A percentile compares a stretch with the other conserved stretches of the same genome.
phyloP scores from a whole-genome alignment of 1,139 yeast species.

The Candida dubliniensis region DNA sequence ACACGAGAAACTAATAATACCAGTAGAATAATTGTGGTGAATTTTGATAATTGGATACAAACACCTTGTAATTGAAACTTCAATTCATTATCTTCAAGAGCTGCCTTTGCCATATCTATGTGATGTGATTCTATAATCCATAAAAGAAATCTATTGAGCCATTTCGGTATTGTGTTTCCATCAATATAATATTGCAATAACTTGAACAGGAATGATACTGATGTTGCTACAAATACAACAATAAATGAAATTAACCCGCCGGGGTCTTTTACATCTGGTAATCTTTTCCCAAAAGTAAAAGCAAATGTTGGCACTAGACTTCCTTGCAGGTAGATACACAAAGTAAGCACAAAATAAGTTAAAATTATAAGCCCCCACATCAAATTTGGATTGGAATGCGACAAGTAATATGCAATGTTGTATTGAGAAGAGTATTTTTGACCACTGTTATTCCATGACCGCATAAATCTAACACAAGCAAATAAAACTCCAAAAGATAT shows the following conservation, averaged over 20 bases:
- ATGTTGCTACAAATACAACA: slow-evolving; percentile 37
- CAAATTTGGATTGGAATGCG: slow-evolving; percentile 25
- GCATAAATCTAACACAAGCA: slow-evolving; percentile 54
- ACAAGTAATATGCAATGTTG: slow-evolving; percentile 48
- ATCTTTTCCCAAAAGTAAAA: not conserved
- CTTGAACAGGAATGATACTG: slow-evolving; percentile 56
- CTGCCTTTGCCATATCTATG: slow-evolving; percentile 18
- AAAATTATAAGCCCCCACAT: slow-evolving; percentile 52
- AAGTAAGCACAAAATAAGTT: slow-evolving; percentile 34
- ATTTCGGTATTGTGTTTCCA: slow-evolving; percentile 49
- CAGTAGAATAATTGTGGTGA: slow-evolving; percentile 25
- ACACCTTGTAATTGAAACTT: slow-evolving; percentile 28
- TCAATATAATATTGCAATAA: slow-evolving; percentile 54
- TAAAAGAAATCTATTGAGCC: slow-evolving; percentile 30
- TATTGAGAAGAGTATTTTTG: slow-evolving; percentile 62
- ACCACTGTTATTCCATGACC: slow-evolving; percentile 90
- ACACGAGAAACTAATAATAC: slow-evolving; percentile 24
- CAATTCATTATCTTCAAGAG: slow-evolving; percentile 18
- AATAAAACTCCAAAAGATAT: slow-evolving; percentile 31
- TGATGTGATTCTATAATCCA: slow-evolving; percentile 33
- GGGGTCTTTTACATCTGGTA: slow-evolving; percentile 17
- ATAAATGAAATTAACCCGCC: slow-evolving; percentile 38
- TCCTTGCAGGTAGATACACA: slow-evolving; percentile 32
- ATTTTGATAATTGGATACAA: slow-evolving; percentile 29
- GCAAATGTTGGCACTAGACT: slow-evolving; percentile 14